Conservation (phyloP, 108 stramenopile genomes). For the Seminavis robusta region DNA sequence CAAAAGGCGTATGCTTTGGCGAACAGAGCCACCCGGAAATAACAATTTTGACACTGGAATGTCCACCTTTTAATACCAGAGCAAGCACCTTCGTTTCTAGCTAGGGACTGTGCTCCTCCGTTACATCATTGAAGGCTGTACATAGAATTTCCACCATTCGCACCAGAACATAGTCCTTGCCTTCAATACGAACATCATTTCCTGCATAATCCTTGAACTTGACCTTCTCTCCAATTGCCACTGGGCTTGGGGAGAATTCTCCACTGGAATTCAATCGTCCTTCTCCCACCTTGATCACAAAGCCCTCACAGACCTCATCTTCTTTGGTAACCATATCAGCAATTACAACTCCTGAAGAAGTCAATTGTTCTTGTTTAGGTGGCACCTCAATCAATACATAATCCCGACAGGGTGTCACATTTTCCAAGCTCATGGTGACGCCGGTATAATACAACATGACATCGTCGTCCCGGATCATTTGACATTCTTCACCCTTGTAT, state of each 20-base stretch:
- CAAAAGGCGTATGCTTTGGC: too few species aligned
- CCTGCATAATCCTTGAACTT: constrained; percentile 96
- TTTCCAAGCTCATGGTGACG: constrained; percentile 80
- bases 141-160: constrained; percentile 91
- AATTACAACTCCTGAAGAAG: constrained; percentile 82
- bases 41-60: too few species aligned
- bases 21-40: too few species aligned
- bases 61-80: too few species aligned
- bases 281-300: constrained; percentile 90
- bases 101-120: background rate
- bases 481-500: constrained; percentile 90
- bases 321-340: constrained; percentile 75
- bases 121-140: constrained; percentile 3
- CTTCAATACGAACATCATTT: constrained; percentile 89
- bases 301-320: constrained; percentile 75
- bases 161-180: constrained; percentile 80
- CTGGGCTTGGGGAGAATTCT: constrained; percentile 58
- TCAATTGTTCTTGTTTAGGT: constrained; percentile 45
- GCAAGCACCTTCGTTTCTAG: background rate
- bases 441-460: constrained; percentile 84
- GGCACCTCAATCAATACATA: constrained; percentile 84
- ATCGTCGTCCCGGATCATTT: constrained; percentile 94
- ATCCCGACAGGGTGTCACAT: constrained; percentile 81
- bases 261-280: constrained; percentile 88
- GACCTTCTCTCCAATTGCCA: constrained; percentile 82